Percentiles rank a stretch among this genome's conserved stretches.
Evolutionary conservation across 2,329 filamentous ascomycete genomes (phyloP).

Genomic region (Cladobotryum protrusum): DNA sequence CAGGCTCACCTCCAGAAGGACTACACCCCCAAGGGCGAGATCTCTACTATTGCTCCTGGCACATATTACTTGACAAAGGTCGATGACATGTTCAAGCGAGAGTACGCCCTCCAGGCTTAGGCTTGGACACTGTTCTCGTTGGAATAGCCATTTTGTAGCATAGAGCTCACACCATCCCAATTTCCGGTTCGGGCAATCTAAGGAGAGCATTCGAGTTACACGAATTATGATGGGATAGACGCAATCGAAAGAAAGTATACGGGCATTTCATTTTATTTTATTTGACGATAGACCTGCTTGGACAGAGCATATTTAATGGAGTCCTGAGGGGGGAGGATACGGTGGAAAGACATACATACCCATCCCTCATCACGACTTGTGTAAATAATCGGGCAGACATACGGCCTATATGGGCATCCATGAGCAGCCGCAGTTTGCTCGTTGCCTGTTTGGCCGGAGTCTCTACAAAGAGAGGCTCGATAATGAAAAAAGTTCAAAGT

Average conservation of each 20-base stretch:
- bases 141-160: conserved; percentile 9
- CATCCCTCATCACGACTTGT: conserved; percentile 8
- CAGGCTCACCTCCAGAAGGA: conserved; percentile 77
- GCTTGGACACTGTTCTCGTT: conserved; percentile 3
- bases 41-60: conserved; percentile 58
- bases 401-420: background rate
- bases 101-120: conserved; percentile 70
- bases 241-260: conserved; percentile 5
- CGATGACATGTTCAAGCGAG: conserved; percentile 80
- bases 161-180: conserved; percentile 6
- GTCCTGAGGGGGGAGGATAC: background rate
- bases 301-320: conserved; percentile 11
- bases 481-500: no score
- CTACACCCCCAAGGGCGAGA: conserved; percentile 63
- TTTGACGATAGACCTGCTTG: conserved; percentile 10
- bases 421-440: background rate
- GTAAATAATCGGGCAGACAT: conserved; percentile 6
- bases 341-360: background rate
- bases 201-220: conserved; percentile 2
- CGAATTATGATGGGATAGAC: conserved; percentile 12
- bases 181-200: conserved; percentile 5
- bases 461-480: background rate
- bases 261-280: conserved; percentile 1
- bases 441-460: background rate
- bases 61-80: conserved; percentile 76